Conservation (phyloP, 140 eudicot species). For the Erigeron philadelphicus region DNA sequence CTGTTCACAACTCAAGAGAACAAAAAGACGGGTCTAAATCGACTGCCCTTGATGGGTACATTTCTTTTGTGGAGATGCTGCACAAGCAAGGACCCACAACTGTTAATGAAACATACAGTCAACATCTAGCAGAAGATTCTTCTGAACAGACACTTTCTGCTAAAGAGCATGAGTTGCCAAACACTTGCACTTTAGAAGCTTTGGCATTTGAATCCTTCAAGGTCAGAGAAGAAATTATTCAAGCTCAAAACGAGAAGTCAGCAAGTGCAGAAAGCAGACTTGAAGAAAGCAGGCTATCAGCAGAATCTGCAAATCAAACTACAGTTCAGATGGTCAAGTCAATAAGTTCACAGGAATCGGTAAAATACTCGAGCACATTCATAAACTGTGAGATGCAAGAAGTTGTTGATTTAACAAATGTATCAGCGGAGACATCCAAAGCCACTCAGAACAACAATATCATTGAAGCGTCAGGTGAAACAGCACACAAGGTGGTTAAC, state of each 20-base stretch:
- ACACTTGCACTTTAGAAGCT: conserved; percentile 2
- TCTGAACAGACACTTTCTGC: conserved; percentile 8
- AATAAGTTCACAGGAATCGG: conserved; percentile 32
- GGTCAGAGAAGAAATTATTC: conserved; percentile 25
- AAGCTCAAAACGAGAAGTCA: conserved; percentile 32
- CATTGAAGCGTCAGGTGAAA: conserved; percentile 28
- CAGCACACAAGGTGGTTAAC: conserved; percentile 33
- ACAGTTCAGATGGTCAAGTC: conserved; percentile 30
- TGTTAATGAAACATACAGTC: conserved; percentile 19
- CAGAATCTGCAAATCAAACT: conserved; percentile 49
- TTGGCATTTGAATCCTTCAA: neutral
- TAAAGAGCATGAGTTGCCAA: conserved; percentile 12
- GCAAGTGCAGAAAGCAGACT: conserved; percentile 51
- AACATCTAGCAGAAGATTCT: conserved; percentile 7
- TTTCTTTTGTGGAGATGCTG: conserved; percentile 57
- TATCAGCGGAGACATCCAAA: conserved; percentile 31
- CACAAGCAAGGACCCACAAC: conserved; percentile 44
- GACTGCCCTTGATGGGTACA: conserved; percentile 12
- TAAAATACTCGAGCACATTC: conserved; percentile 24
- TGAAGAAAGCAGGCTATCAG: conserved; percentile 49
- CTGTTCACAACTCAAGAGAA: conserved; percentile 32
- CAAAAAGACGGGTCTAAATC: conserved; percentile 24
- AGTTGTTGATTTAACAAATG: conserved; percentile 20
- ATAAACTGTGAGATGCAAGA: conserved; percentile 28
- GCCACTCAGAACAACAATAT: conserved; percentile 31